Conservation (phyloP, 169 alveolate genomes). For the Plasmodium vivax region DNA sequence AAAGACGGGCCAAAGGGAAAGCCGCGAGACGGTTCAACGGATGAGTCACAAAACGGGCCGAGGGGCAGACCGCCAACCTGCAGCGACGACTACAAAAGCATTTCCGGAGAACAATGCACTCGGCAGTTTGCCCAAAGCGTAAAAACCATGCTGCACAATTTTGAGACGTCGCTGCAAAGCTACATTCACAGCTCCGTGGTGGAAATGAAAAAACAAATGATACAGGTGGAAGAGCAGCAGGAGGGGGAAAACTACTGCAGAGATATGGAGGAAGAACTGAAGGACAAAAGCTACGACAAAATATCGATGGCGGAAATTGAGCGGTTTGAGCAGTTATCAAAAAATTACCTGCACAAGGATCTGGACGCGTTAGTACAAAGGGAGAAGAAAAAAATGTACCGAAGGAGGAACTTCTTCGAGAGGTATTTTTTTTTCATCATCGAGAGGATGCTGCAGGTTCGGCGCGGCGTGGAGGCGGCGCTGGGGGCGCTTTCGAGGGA, state of each 20-base stretch:
- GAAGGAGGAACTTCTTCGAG: conserved; percentile 11
- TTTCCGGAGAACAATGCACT: conserved; percentile 8
- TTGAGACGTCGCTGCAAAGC: not conserved
- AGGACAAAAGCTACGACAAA: conserved; percentile 13
- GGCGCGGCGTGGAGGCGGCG: not conserved
- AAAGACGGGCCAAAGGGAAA: not conserved
- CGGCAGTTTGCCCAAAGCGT: not conserved
- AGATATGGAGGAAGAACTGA: not conserved
- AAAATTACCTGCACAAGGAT: not conserved
- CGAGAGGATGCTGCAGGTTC: conserved; percentile 1
- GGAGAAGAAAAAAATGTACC: not conserved
- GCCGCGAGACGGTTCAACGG: too few species aligned
- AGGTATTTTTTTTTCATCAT: conserved; percentile 10
- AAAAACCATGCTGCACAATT: not conserved
- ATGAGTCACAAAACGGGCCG: not conserved
- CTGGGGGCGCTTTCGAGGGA: not conserved
- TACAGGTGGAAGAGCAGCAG: conserved; percentile 6
- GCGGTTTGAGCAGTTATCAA: not conserved
- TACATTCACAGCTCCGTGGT: conserved; percentile 6
- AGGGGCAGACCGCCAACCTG: not conserved
- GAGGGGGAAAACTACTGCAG: conserved; percentile 14
- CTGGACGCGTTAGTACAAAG: not conserved
- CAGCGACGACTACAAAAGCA: not conserved
- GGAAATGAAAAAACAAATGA: not conserved
- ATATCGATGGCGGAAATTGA: not conserved